These are phyloP conservation scores for Fistulinella cinereoalba DNA, from an alignment of 1,284 basidiomycete genomes.

Conservation along the genomic window DNA sequence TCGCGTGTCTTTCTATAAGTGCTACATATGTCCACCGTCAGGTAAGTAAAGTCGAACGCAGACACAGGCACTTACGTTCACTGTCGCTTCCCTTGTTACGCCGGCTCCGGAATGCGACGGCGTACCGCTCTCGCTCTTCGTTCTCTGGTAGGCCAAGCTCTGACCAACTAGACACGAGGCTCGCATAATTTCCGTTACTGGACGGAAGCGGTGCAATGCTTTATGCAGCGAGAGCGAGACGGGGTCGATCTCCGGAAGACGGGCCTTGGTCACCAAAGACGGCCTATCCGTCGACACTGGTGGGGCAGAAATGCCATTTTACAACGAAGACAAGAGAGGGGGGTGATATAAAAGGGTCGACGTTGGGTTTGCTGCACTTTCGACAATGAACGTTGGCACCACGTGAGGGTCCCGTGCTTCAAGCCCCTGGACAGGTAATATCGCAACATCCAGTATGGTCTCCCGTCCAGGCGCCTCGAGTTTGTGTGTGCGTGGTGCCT, in stretches of 20 bases:
- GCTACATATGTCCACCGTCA: conserved; percentile 53
- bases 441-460: no score
- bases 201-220: conserved; percentile 76
- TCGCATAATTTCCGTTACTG: conserved; percentile 55
- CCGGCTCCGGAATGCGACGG: conserved; percentile 83
- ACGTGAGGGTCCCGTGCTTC: conserved; percentile 51
- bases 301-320: conserved; percentile 36
- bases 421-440: background rate
- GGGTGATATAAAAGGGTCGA: conserved; percentile 73
- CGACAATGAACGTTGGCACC: conserved; percentile 51
- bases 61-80: conserved; percentile 45
- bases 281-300: conserved; percentile 32
- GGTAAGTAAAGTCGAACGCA: conserved; percentile 3
- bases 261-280: conserved; percentile 64
- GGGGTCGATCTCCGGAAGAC: conserved; percentile 79
- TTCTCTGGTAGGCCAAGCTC: conserved; percentile 63
- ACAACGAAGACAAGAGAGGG: conserved; percentile 72
- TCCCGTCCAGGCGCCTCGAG: no score
- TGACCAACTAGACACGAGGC: conserved; percentile 88
- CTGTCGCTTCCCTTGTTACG: conserved; percentile 69
- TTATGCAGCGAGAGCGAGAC: conserved; percentile 82
- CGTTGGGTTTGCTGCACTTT: conserved; percentile 37
- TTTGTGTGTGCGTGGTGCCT: background rate
- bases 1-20: conserved; percentile 86
- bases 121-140: conserved; percentile 84